These are phyloP conservation scores for Butyriboletus loyo DNA, from an alignment of 768 basidiomycete species.

Conservation along the genomic window DNA sequence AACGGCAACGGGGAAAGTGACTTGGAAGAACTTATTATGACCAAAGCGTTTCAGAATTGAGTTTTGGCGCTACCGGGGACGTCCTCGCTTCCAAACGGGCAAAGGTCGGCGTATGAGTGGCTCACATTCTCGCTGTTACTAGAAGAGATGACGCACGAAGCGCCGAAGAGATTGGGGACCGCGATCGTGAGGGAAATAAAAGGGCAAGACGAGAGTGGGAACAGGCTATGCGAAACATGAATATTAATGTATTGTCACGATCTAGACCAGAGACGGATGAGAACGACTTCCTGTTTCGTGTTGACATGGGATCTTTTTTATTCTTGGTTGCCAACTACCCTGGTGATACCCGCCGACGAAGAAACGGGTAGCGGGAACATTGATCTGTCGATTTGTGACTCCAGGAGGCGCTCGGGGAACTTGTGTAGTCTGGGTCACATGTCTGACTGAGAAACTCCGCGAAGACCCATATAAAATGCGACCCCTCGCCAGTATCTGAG, in stretches of 20 bases:
- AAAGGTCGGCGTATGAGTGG: slow-evolving; percentile 65
- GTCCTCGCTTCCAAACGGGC: slow-evolving; percentile 64
- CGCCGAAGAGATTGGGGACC: slow-evolving; percentile 50
- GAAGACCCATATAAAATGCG: slow-evolving; percentile 1
- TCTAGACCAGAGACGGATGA: background rate
- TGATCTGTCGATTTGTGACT: no score
- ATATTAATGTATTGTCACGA: background rate
- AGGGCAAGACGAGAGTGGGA: slow-evolving; percentile 1
- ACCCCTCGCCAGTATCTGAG: no score
- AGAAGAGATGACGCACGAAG: slow-evolving; percentile 66
- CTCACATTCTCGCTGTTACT: slow-evolving; percentile 66
- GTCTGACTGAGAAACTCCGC: background rate
- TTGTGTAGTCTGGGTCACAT: background rate
- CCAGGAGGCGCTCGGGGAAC: background rate
- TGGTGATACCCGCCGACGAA: background rate
- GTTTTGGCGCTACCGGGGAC: slow-evolving; percentile 80
- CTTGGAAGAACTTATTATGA: slow-evolving; percentile 63
- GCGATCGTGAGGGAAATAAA: slow-evolving; percentile 26
- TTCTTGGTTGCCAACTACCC: background rate
- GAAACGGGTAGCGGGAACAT: no score
- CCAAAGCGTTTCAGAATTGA: slow-evolving; percentile 67
- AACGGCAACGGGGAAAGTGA: slow-evolving; percentile 43
- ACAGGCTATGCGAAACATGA: background rate
- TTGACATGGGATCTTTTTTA: background rate
- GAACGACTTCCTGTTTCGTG: background rate